Conservation (phyloP, 1,284 basidiomycete genomes). For the Ganoderma boninense region DNA sequence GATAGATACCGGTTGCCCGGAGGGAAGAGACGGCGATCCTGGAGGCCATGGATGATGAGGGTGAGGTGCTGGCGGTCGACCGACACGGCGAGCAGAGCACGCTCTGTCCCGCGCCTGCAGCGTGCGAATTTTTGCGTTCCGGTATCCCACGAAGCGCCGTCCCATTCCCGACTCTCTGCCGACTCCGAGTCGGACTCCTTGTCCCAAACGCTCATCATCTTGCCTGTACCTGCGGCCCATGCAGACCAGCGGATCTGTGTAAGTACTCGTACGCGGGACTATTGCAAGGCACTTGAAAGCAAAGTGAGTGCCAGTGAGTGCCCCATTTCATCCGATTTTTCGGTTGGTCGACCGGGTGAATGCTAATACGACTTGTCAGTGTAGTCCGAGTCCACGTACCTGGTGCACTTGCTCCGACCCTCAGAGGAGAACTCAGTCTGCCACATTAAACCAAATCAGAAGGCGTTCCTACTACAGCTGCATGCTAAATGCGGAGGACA, state of each 20-base stretch:
- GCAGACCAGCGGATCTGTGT: neutral
- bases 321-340: neutral
- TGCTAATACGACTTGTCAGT: neutral
- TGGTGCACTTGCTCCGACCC: neutral
- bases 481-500: neutral
- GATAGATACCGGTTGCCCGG: slow-evolving; percentile 62
- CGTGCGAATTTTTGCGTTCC: slow-evolving; percentile 24
- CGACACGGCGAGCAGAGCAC: slow-evolving; percentile 29
- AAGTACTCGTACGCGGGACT: neutral
- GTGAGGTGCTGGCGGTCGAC: slow-evolving; percentile 35
- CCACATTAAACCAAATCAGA: neutral
- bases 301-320: neutral
- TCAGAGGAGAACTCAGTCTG: neutral
- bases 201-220: neutral
- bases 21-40: slow-evolving; percentile 75
- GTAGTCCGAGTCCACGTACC: neutral
- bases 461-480: neutral
- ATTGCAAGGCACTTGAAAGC: neutral
- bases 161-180: neutral
- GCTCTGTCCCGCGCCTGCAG: slow-evolving; percentile 15
- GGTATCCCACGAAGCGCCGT: slow-evolving; percentile 29
- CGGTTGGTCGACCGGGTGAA: neutral
- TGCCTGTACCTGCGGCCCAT: no score
- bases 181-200: neutral
- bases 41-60: slow-evolving; percentile 59